Base-by-base conservation (phyloP, 2,329 filamentous ascomycete genomes). In the Fusarium staphyleae region DNA sequence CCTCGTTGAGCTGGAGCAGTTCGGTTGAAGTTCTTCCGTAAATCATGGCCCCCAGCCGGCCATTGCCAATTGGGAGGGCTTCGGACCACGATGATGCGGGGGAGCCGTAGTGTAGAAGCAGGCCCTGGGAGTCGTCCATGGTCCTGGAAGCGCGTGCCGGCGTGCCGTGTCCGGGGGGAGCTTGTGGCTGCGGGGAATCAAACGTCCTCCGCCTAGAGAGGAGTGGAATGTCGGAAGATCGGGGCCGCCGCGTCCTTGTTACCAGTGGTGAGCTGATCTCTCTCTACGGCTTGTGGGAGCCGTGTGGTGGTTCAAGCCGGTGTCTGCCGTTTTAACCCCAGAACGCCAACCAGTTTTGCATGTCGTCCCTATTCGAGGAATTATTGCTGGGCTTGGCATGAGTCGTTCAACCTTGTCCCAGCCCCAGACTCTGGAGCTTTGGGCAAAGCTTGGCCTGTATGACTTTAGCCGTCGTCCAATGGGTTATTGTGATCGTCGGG, bases 51-150 rank as follows among this genome's bases (percentile, higher is more conserved):
- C 69, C 71, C 1, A 73, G 50, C 14, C 78, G 72, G 10, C 80
- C 79, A 59, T 82, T 82, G 3, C 79, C 79, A 48, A 82, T 72
- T 1, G 79, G 79, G 0, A 81, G 67, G 12, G 79, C 76, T 45
- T 69, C 58, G 29, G 60, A 36, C 65, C 66, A 70, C 13, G 57
- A 50, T 5, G 52, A 54, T 47, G 67, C 67, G 48, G 67, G 66
- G 41, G 45, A 24, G 44, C 22, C 34, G 42, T 67, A 67, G 46
- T 67, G 64, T 26, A 67, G 52, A 8, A 52, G 45, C 14, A 66
- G 49, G 39, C 42, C 50, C 26, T 48, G 50, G 36, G 14, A 3
- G 3, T 39, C 18, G 8, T 49, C 30, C 47, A 63, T 62, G 22
- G 46, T 7, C 8, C 22, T 42, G 46, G 46, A 36, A 44, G 11